Evolutionary conservation across 2,329 filamentous ascomycete genomes (phyloP).

Genomic region (Colletotrichum limetticola): DNA sequence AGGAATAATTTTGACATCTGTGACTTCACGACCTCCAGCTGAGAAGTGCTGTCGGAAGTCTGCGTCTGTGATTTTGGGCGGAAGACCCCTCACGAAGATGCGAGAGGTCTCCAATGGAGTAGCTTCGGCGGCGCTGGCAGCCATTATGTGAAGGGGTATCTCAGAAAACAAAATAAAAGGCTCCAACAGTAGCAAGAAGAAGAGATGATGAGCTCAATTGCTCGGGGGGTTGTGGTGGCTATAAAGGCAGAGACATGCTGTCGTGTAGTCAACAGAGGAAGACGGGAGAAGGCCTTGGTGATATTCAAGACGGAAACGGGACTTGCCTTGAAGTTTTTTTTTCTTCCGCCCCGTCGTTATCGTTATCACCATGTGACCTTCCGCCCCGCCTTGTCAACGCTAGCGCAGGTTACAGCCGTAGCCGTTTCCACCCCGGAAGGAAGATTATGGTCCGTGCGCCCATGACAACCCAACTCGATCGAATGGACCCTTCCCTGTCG

Average conservation of each 20-base stretch:
- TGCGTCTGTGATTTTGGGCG: conserved; percentile 84
- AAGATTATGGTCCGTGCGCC: conserved; percentile 19
- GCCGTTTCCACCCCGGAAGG: conserved; percentile 10
- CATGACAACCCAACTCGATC: conserved; percentile 24
- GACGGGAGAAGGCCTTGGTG: conserved; percentile 33
- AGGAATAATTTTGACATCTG: conserved; percentile 91
- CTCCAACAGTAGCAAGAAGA: conserved; percentile 13
- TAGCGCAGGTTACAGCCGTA: conserved; percentile 1
- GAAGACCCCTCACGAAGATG: conserved; percentile 84
- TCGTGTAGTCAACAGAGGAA: conserved; percentile 16
- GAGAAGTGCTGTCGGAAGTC: conserved; percentile 93
- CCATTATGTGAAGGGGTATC: conserved; percentile 38
- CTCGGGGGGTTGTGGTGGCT: conserved; percentile 18
- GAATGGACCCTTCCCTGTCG: conserved; percentile 25
- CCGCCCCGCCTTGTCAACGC: conserved; percentile 14
- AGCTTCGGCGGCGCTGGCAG: conserved; percentile 29
- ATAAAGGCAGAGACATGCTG: conserved; percentile 28
- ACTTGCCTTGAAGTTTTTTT: conserved; percentile 42
- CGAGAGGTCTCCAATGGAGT: conserved; percentile 69
- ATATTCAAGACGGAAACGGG: conserved; percentile 41
- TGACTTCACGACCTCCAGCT: conserved; percentile 76
- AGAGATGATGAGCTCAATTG: conserved; percentile 22
- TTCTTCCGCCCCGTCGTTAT: conserved; percentile 20
- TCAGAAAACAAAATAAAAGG: conserved; percentile 23
- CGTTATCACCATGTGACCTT: conserved; percentile 37